These are phyloP conservation scores for Spongospora subterranea DNA, from an alignment of 208 protist genomes.

Conservation along the genomic window DNA sequence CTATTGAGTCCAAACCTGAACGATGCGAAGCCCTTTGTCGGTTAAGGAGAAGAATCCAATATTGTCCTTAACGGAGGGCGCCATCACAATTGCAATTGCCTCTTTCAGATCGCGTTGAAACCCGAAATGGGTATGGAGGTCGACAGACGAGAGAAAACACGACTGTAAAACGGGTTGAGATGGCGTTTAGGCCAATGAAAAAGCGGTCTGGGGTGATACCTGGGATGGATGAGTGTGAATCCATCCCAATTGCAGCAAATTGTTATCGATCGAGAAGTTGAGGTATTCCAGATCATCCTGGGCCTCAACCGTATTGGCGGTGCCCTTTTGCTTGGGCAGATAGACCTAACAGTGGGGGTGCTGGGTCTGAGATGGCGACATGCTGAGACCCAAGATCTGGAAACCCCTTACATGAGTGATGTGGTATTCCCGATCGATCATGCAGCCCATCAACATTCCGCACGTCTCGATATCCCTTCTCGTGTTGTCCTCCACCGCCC, in stretches of 20 bases:
- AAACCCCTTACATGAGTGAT: neutral
- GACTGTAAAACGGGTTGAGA: neutral
- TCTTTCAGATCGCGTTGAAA: neutral
- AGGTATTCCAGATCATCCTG: slow-evolving; percentile 6
- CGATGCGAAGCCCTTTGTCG: neutral
- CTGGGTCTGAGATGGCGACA: neutral
- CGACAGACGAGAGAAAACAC: slow-evolving; percentile 56
- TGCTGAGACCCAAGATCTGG: too few species aligned
- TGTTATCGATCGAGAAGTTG: neutral
- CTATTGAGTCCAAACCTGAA: neutral
- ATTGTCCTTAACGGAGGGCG: slow-evolving; percentile 39
- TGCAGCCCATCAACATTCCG: slow-evolving; percentile 31
- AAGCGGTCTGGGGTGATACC: neutral
- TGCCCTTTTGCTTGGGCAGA: slow-evolving; percentile 30
- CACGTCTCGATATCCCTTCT: slow-evolving; percentile 39
- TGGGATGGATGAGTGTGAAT: slow-evolving; percentile 59
- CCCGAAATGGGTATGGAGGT: slow-evolving; percentile 47
- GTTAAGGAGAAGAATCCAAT: slow-evolving; percentile 20
- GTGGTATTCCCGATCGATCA: neutral
- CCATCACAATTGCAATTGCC: slow-evolving; percentile 40
- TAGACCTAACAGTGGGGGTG: neutral
- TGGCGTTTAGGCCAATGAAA: neutral
- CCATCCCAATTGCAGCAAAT: slow-evolving; percentile 31
- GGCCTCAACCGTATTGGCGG: slow-evolving; percentile 15
- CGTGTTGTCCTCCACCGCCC: slow-evolving; percentile 11